phyloP scores from a whole-genome alignment of 768 basidiomycete genomes.

The Tremella yokohamensis region DNA sequence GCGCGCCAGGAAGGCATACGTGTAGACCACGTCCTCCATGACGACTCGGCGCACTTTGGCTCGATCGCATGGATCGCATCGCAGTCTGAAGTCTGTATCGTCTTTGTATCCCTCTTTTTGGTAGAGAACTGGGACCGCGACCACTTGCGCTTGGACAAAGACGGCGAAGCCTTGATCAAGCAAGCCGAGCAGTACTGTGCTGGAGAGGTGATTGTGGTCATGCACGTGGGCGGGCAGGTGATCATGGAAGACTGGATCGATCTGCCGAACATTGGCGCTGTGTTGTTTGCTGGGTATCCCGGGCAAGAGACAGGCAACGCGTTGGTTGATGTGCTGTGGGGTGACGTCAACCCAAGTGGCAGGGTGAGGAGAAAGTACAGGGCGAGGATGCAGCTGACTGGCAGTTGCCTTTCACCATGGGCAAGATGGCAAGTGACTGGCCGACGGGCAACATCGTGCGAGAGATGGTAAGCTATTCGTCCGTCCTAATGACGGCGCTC shows the following conservation, averaged over 20 bases:
- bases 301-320: conserved; percentile 48
- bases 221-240: conserved; percentile 41
- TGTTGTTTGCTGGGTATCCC: conserved; percentile 45
- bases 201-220: conserved; percentile 39
- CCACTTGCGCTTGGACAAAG: conserved; percentile 33
- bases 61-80: conserved; percentile 34
- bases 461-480: conserved; percentile 23
- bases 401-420: conserved; percentile 49
- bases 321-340: conserved; percentile 47
- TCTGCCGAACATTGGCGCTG: conserved; percentile 48
- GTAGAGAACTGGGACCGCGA: conserved; percentile 48
- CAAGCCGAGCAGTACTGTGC: conserved; percentile 34
- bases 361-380: conserved; percentile 22
- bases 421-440: conserved; percentile 39
- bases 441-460: conserved; percentile 43
- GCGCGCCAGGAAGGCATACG: conserved; percentile 30
- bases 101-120: conserved; percentile 47
- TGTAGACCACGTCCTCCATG: conserved; percentile 42
- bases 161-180: conserved; percentile 40
- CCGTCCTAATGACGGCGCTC: background rate
- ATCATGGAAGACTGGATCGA: conserved; percentile 47
- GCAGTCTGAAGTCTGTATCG: conserved; percentile 46
- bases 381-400: background rate
- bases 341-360: conserved; percentile 44
- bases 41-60: conserved; percentile 32